Percentiles rank a stretch among this genome's conserved stretches.
phyloP scores from a whole-genome alignment of 2,329 filamentous ascomycete genomes.

The Lithohypha guttulata region DNA sequence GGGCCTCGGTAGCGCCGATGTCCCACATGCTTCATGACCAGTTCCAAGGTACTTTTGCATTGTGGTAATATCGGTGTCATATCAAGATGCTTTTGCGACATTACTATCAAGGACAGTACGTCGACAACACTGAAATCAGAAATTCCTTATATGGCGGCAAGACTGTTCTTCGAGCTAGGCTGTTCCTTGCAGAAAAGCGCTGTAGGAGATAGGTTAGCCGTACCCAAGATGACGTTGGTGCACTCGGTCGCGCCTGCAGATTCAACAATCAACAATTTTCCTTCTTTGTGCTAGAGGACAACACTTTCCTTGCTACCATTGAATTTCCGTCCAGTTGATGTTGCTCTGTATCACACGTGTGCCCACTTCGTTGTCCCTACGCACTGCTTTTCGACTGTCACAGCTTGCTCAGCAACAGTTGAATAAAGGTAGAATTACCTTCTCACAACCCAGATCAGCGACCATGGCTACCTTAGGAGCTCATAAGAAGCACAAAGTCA shows the following conservation, averaged over 20 bases:
- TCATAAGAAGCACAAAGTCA: constrained; percentile 70
- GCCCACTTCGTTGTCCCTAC: not conserved
- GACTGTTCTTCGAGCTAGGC: not conserved
- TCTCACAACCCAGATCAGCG: not conserved
- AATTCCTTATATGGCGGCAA: too few relatives aligned
- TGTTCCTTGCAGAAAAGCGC: constrained; percentile 1
- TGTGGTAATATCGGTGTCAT: too few relatives aligned
- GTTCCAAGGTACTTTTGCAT: too few relatives aligned
- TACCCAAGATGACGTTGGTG: not conserved
- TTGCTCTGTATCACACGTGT: not conserved
- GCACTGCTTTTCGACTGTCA: not conserved
- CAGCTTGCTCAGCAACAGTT: not conserved
- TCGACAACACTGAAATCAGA: not conserved
- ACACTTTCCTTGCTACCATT: not conserved
- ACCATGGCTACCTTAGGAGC: constrained; percentile 3
- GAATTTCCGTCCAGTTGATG: constrained; percentile 2
- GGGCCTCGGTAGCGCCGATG: too few relatives aligned
- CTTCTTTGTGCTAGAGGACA: constrained; percentile 3
- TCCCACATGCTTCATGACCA: too few relatives aligned
- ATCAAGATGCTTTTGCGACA: too few relatives aligned
- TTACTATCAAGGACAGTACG: too few relatives aligned
- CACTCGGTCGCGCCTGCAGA: constrained; percentile 14
- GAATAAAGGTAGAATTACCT: not conserved
- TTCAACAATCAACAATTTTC: constrained; percentile 19
- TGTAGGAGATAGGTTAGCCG: not conserved